Conservation (phyloP, 495 filamentous ascomycete genomes). For the Daldinia loculata region DNA sequence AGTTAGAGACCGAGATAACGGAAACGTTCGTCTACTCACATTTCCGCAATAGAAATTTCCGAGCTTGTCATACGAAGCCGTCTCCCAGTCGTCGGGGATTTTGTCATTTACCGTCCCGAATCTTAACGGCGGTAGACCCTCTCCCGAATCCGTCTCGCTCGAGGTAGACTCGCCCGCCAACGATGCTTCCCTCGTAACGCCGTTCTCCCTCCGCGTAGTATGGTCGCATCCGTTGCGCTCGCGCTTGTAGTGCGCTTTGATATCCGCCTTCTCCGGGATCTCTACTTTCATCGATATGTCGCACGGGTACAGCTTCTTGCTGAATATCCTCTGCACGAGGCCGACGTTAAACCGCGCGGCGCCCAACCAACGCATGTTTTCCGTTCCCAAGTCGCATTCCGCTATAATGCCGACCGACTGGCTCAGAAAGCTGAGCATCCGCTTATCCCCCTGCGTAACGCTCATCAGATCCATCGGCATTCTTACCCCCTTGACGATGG, state of each 20-base stretch:
- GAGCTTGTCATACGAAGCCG: constrained; percentile 74
- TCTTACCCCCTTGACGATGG: constrained; percentile 82
- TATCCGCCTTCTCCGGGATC: constrained; percentile 75
- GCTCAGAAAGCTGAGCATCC: constrained; percentile 86
- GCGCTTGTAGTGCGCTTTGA: constrained; percentile 75
- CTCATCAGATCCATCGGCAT: constrained; percentile 87
- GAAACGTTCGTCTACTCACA: constrained; percentile 47
- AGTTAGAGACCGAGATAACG: background rate
- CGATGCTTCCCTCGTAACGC: constrained; percentile 12
- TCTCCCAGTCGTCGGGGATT: constrained; percentile 77
- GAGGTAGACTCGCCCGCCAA: constrained; percentile 25
- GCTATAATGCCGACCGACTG: constrained; percentile 92
- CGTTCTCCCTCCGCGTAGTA: constrained; percentile 24
- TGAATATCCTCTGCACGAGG: constrained; percentile 74
- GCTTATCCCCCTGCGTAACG: constrained; percentile 78
- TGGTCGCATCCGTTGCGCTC: constrained; percentile 49
- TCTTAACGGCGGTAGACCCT: constrained; percentile 73
- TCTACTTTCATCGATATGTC: constrained; percentile 86
- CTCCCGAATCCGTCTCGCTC: constrained; percentile 36
- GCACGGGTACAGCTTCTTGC: constrained; percentile 82
- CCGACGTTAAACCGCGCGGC: constrained; percentile 84
- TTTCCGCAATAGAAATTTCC: constrained; percentile 96
- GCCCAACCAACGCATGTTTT: constrained; percentile 93
- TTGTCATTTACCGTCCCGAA: constrained; percentile 82
- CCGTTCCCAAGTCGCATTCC: constrained; percentile 87